Base-by-base conservation (phyloP, 148 eudicot genomes). In the Cornus florida region DNA sequence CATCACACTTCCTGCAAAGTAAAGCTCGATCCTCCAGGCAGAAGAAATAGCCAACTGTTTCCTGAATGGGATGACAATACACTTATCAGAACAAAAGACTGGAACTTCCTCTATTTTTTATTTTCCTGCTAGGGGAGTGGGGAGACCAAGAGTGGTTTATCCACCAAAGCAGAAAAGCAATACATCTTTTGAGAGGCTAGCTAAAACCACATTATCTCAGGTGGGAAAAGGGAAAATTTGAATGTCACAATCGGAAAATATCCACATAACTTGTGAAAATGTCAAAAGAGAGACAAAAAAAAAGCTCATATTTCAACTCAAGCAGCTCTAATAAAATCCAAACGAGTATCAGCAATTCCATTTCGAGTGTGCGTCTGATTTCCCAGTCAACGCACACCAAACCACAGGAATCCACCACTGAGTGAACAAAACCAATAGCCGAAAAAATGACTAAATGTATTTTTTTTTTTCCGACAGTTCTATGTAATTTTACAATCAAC, bases 1-100 rank as follows among this genome's bases (percentile, higher is more conserved):
- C 82, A 80, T 96, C 98, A 80, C 99, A 96, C 69, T 91, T 88
- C 75, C 98, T 83, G 86, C 99, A 96, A 5, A 94, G 89, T 73
- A 96, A 82, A 79, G 99, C 99, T 73, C 99, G 84, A 73, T 94
- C 99, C 89, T 96, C 95, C 70, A 96, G 79, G 82, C 99, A 96
- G 79, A 96, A 96, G 92, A 96, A 92, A 80, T 93, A 96, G 56
- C 97, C 99, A 71, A 87, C 88, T 67, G 88, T 69, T 56, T 96
- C 99, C 99, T 96, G 98, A 83, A 90, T 32, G 50, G 71, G 16
- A 22, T 4, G 13, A 6, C 31, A 57, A 78, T 23, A 64, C 78
- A n/a, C 41, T 19, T 35, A 46, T 69, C 39, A 68, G 62, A 2
- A 62, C 66, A 19, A 62, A 4, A n/a, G 7, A 62, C 66, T n/a